Percentiles rank a stretch among this genome's conserved stretches.
phyloP scores from a whole-genome alignment of 345 rosid species.

The Geranium rotundifolium region DNA sequence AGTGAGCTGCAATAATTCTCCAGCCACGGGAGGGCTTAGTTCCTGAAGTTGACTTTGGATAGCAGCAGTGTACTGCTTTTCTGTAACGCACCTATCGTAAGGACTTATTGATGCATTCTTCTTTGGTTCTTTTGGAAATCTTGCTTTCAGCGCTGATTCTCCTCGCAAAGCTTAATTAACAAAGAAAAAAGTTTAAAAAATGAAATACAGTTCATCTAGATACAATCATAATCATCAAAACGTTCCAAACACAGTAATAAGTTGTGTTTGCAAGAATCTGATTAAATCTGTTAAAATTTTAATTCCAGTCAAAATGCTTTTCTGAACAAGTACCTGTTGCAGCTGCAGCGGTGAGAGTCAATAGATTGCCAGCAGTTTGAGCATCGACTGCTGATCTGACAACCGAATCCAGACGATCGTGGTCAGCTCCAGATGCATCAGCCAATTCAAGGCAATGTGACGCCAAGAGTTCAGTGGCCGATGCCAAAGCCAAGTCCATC shows the following conservation, averaged over 20 bases:
- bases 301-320: neutral
- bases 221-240: neutral
- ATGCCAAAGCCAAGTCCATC: constrained; percentile 66
- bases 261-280: too few species aligned
- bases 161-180: constrained; percentile 65
- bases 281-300: neutral
- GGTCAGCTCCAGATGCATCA: constrained; percentile 66
- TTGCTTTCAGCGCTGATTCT: constrained; percentile 65
- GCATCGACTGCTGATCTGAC: constrained; percentile 77
- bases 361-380: constrained; percentile 66
- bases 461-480: constrained; percentile 84
- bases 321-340: constrained; percentile 55
- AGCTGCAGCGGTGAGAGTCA: constrained; percentile 95
- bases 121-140: constrained; percentile 79
- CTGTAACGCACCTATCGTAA: constrained; percentile 43
- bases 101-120: constrained; percentile 84
- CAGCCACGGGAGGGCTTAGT: constrained; percentile 28
- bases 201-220: neutral
- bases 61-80: constrained; percentile 29
- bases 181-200: neutral
- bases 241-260: too few species aligned
- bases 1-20: constrained; percentile 63
- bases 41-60: constrained; percentile 11
- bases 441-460: constrained; percentile 84
- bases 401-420: constrained; percentile 51